phyloP scores from a whole-genome alignment of 2,329 filamentous ascomycete species.

The Neoscytalidium dimidiatum region DNA sequence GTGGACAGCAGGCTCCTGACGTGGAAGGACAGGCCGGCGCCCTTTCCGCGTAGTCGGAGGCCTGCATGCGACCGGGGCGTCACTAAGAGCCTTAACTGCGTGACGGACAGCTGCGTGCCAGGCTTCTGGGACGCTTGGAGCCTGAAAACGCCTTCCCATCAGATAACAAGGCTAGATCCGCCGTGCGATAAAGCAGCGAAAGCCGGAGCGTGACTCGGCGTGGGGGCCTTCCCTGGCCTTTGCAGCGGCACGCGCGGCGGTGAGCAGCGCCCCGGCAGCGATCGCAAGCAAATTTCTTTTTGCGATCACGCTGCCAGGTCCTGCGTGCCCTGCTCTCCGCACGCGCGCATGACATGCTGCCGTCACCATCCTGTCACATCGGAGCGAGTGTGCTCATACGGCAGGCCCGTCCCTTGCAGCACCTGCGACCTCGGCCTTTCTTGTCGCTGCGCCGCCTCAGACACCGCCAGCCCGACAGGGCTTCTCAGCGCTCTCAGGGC shows the following conservation, averaged over 20 bases:
- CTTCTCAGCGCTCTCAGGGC: too few relatives aligned
- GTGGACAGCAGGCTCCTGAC: constrained; percentile 16
- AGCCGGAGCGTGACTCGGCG: constrained; percentile 5
- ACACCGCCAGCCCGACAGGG: too few relatives aligned
- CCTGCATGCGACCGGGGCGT: constrained; percentile 14
- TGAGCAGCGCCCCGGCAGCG: neutral
- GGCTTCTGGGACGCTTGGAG: constrained; percentile 15
- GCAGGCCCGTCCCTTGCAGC: constrained; percentile 14
- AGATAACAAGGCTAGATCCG: constrained; percentile 18
- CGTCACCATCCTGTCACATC: neutral
- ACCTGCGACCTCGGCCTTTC: neutral
- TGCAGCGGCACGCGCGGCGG: constrained; percentile 12
- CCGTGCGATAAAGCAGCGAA: constrained; percentile 17
- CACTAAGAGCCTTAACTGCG: constrained; percentile 5
- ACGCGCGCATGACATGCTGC: constrained; percentile 15
- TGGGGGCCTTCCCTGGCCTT: neutral
- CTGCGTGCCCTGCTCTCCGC: neutral
- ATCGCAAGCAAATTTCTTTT: constrained; percentile 8
- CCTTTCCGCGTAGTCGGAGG: constrained; percentile 11
- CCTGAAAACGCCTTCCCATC: constrained; percentile 1
- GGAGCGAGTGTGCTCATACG: neutral
- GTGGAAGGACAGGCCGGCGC: constrained; percentile 9
- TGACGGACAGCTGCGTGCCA: constrained; percentile 12
- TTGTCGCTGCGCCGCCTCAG: neutral
- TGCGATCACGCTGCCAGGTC: neutral